Evolutionary conservation across 345 rosid genomes (phyloP).

Genomic region (Hibiscus trionum): DNA sequence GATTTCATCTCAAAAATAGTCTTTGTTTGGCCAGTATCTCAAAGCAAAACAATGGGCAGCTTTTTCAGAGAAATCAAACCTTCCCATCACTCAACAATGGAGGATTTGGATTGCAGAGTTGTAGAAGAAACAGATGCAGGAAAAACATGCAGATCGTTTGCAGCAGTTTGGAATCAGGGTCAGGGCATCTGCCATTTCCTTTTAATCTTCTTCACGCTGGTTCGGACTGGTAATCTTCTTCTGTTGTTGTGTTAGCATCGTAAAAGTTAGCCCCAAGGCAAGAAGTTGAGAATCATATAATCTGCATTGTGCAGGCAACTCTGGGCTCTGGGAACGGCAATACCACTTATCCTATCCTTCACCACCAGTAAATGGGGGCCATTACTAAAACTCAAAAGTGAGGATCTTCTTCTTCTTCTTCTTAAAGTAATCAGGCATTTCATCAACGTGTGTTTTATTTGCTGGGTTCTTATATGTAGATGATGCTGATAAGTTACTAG

Average conservation of each 20-base stretch:
- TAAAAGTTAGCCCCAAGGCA: not conserved
- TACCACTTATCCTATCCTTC: conserved; percentile 36
- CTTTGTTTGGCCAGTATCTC: not conserved
- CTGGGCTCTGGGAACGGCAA: conserved; percentile 39
- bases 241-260: too few species aligned
- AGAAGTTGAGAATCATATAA: not conserved
- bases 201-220: conserved; percentile 12
- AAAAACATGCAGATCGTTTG: conserved; percentile 19
- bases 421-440: not conserved
- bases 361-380: conserved; percentile 38
- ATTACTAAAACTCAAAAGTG: conserved; percentile 30
- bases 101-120: not conserved
- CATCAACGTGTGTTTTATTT: not conserved
- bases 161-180: conserved; percentile 18
- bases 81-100: not conserved
- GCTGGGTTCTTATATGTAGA: conserved; percentile 14
- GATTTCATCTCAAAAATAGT: not conserved
- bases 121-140: not conserved
- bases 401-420: not conserved
- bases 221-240: not conserved
- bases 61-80: conserved; percentile 2
- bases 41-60: not conserved
- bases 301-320: conserved; percentile 29
- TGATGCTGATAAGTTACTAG: conserved; percentile 23
- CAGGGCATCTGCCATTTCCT: conserved; percentile 15